phyloP scores from a whole-genome alignment of 345 rosid species.

The Leavenworthia alabamica region DNA sequence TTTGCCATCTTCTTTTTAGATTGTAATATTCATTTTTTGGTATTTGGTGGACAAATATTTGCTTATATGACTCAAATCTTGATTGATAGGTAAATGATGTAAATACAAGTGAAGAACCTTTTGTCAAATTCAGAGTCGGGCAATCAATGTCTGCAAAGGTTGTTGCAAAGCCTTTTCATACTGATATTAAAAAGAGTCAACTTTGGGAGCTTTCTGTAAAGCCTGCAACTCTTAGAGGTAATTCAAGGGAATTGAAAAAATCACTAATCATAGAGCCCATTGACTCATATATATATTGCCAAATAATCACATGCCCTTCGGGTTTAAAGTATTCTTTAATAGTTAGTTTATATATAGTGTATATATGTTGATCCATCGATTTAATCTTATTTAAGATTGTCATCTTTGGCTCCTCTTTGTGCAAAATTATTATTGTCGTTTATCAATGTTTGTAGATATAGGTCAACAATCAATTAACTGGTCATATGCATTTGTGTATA shows the following conservation, averaged over 20 bases:
- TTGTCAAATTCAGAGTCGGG: conserved; percentile 66
- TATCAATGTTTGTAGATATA: not conserved
- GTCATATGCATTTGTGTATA: conserved; percentile 12
- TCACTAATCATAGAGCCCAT: not conserved
- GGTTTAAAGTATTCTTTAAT: not conserved
- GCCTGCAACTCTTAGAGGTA: conserved; percentile 62
- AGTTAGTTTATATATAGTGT: not conserved
- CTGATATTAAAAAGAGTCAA: conserved; percentile 42
- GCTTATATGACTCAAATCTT: conserved; percentile 20
- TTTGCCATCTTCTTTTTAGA: conserved; percentile 11
- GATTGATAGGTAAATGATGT: conserved; percentile 52
- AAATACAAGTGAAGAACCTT: conserved; percentile 47
- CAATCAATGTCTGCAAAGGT: conserved; percentile 77
- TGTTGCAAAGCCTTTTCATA: conserved; percentile 47
- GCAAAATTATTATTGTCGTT: not conserved
- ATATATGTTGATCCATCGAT: not conserved
- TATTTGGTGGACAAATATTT: not conserved
- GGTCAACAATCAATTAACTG: not conserved
- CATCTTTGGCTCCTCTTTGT: not conserved
- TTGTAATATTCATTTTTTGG: conserved; percentile 1
- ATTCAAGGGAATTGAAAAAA: not conserved
- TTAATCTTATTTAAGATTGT: not conserved
- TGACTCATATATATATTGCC: not conserved
- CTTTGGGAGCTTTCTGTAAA: conserved; percentile 85
- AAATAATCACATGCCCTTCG: conserved; percentile 1